Evolutionary conservation across 2,329 filamentous ascomycete genomes (phyloP), one percentile per base, ranked within the genome.

Genomic region (Chalaropsis thielavioides): DNA sequence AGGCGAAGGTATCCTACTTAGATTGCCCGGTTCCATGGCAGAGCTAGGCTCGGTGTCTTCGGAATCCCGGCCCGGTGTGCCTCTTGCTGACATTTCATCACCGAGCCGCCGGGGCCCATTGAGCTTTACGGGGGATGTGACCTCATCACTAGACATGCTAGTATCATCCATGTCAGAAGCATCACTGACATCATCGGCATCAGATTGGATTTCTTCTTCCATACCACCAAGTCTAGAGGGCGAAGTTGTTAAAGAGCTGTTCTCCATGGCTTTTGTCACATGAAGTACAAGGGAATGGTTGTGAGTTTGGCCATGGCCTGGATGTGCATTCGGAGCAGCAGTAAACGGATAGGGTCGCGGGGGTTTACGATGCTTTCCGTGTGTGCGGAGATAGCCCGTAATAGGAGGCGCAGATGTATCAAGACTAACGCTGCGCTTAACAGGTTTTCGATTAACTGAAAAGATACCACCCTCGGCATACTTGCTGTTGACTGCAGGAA

Each of bases 391-490:
- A 68, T 81, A 81, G 61, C 78, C 75, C 0, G 79, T 78, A 17
- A 76, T 78, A 1, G 79, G 76, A 7, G 79, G 74, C 17, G 72
- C 71, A 15, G 74, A 74, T 3, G 70, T 68, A 31, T 72, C 72
- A 49, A 69, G 68, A 49, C 69, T 74, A 22, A 69, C 67, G 41
- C 70, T 73, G 58, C 71, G 71, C 49, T 73, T 71, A 51, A 70
- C 40, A 64, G 72, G 69, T 22, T 73, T 70, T 69, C 74, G 71
- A 61, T 71, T 71, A 70, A 77, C 81, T 66, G 81, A 77, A 67
- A 81, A 85, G 1, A 78, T 76, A 15, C 82, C 82, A 3, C 79
- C 80, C 58, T 79, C 77, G 68, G 82, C 78, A 68, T 85, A 85
- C 68, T 84, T 84, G 68, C 80, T 82, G 68, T 80, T 82, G 54